Base-by-base conservation (phyloP, 768 basidiomycete genomes). In the Xerocomus potaroensis region DNA sequence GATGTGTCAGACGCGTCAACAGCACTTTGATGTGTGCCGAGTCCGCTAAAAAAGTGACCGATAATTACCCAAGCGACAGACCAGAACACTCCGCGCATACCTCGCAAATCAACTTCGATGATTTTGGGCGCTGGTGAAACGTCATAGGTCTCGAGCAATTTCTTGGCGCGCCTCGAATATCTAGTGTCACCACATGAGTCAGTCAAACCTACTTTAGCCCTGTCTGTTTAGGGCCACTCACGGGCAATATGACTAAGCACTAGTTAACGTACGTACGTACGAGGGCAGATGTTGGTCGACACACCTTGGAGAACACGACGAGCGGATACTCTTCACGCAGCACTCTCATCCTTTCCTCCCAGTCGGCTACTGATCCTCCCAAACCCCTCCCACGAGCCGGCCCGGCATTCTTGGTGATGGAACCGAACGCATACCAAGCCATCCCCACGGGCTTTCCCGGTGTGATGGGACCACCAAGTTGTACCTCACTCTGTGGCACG, bases 241-340 rank as follows among this genome's bases (percentile, higher is more conserved):
- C 86, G 78, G 80, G 76, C 89, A 91, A 58, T 81, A 85, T 19
- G 84, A 78, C 84, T 86, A 41, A 5, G 15, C 8, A n/a, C n/a
- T 44, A 14, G 9, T 16, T 16, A 15, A n/a, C 3, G n/a, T 23
- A 8, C 24, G 21, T 22, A 4, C 10, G 14, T 3, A 8, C 31
- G n/a, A 4, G 8, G 16, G 16, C n/a, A 5, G 21, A 8, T 16
- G n/a, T 21, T 1, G n/a, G 21, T 11, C 5, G 35, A 64, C 73
- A 26, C 45, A 83, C 86, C 74, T 91, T 91, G 72, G 87, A 90
- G 57, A 91, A 90, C 11, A 91, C 80, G 36, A 91, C 71, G 7
- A 91, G 65, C 2, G 88, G 88, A 55, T 77, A 72, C 26, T 77
- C 63, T 15, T 70, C 58, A 30, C 76, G 68, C 38, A 89, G 55